A percentile compares a stretch with the other conserved stretches of the same genome.
These are phyloP conservation scores for Herpetomonas samuelpessoai DNA, from an alignment of 208 protist genomes.

Conservation along the genomic window DNA sequence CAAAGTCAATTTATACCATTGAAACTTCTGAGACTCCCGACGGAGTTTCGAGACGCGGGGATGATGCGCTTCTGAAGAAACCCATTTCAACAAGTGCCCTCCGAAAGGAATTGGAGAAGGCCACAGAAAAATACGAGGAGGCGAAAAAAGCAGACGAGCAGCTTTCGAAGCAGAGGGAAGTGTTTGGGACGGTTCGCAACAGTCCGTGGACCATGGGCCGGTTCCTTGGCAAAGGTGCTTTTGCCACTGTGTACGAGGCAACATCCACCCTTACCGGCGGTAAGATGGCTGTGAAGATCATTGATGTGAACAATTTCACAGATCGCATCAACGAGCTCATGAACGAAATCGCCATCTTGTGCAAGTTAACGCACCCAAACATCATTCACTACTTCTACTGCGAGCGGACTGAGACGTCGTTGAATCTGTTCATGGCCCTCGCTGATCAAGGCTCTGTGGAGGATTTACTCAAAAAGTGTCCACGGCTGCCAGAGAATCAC, in stretches of 20 bases:
- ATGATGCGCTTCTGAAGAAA: slow-evolving; percentile 50
- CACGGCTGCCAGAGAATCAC: slow-evolving; percentile 42
- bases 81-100: slow-evolving; percentile 34
- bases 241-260: slow-evolving; percentile 73
- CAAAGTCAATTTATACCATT: slow-evolving; percentile 62
- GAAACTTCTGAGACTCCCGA: slow-evolving; percentile 42
- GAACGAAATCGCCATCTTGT: slow-evolving; percentile 71
- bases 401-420: slow-evolving; percentile 43
- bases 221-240: slow-evolving; percentile 57
- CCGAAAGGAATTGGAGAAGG: slow-evolving; percentile 32
- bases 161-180: slow-evolving; percentile 37
- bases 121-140: slow-evolving; percentile 32
- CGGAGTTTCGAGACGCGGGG: slow-evolving; percentile 25
- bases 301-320: slow-evolving; percentile 57
- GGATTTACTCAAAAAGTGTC: slow-evolving; percentile 39
- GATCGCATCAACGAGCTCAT: slow-evolving; percentile 62
- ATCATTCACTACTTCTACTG: slow-evolving; percentile 89
- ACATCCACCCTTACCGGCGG: slow-evolving; percentile 63
- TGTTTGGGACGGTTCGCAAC: slow-evolving; percentile 60
- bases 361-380: slow-evolving; percentile 66
- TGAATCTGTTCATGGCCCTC: slow-evolving; percentile 83
- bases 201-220: slow-evolving; percentile 60
- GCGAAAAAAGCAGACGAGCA: slow-evolving; percentile 50
- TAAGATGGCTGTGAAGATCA: slow-evolving; percentile 86
- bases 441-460: slow-evolving; percentile 61